Percentiles rank a stretch among this genome's conserved stretches.
Evolutionary conservation across 2,329 filamentous ascomycete genomes (phyloP).

Genomic region (Huntiella abstrusa): DNA sequence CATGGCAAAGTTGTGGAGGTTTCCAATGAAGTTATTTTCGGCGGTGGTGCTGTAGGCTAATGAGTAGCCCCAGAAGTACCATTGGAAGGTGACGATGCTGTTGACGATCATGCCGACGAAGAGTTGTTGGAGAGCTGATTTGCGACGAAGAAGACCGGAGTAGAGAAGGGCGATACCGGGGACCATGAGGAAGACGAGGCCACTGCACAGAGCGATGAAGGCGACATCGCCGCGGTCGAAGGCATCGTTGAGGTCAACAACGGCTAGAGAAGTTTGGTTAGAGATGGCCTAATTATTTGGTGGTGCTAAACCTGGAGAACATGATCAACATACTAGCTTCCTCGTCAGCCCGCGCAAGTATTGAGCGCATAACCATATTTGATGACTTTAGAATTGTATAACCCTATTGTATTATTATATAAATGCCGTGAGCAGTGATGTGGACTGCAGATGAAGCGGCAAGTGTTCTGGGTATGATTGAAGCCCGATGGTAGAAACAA

Average conservation of each 20-base stretch:
- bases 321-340: neutral
- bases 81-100: slow-evolving; percentile 86
- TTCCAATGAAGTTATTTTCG: slow-evolving; percentile 79
- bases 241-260: slow-evolving; percentile 89
- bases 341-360: too few species aligned
- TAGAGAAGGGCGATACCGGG: slow-evolving; percentile 95
- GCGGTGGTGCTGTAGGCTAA: slow-evolving; percentile 71
- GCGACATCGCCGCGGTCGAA: slow-evolving; percentile 81
- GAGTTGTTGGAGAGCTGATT: slow-evolving; percentile 91
- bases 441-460: too few species aligned
- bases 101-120: slow-evolving; percentile 94
- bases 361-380: too few species aligned
- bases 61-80: slow-evolving; percentile 99
- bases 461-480: too few species aligned
- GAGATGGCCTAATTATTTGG: slow-evolving; percentile 3
- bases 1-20: slow-evolving; percentile 76
- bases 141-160: slow-evolving; percentile 89
- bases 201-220: slow-evolving; percentile 75
- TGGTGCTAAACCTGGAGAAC: slow-evolving; percentile 2
- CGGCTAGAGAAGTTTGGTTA: slow-evolving; percentile 29
- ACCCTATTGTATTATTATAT: too few species aligned
- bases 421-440: too few species aligned
- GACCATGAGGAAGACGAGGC: slow-evolving; percentile 92
- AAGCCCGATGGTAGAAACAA: too few species aligned
- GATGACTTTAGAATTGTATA: neutral